Base-by-base conservation (phyloP, 2,329 filamentous ascomycete genomes). In the Stenocarpella maydis region DNA sequence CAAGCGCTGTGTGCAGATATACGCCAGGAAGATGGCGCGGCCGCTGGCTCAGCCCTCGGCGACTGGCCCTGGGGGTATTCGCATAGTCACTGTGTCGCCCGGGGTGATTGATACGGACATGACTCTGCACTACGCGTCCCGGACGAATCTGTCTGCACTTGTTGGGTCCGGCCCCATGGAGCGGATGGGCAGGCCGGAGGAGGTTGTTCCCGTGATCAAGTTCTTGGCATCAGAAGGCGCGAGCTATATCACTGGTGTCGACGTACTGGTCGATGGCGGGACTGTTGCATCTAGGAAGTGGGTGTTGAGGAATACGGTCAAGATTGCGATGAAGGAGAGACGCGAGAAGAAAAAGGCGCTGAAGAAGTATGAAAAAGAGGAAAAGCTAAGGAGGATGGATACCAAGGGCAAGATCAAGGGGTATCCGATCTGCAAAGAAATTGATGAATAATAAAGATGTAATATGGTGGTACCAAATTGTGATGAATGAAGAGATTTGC, bases 1-100 rank as follows among this genome's bases (percentile, higher is more conserved):
- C 2, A 67, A 67, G 53, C 53, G 65, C 19, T 61, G 65, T 21
- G 52, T 67, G 39, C 65, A 67, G 45, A n/a, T 67, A 12, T 67
- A 67, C 4, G 65, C 55, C 34, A 60, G 34, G 53, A 55, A 67
- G 21, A 61, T 60, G 65, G 53, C 53, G 31, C 14, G 58, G 15
- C 58, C 41, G 2, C 58, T 61, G 1, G 65, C 65, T 1, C 53
- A 67, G 65, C 65, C 47, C 2, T 60, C 65, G 10, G 58, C 58
- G n/a, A 47, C 41, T 1, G 58, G 58, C 1, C 53, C 65, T 0
- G 45, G 54, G 7, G 65, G 65, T 7, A 15, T 67, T 5, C 65
- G 65, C 15, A 67, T 67, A 17, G 65, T 67, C 5, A 67, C 53
- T 28, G 65, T 67, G 19, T 67, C 65, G 17, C 65, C 65, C 3